Conservation (phyloP, 495 filamentous ascomycete species). For the Trichoderma parareesei region DNA sequence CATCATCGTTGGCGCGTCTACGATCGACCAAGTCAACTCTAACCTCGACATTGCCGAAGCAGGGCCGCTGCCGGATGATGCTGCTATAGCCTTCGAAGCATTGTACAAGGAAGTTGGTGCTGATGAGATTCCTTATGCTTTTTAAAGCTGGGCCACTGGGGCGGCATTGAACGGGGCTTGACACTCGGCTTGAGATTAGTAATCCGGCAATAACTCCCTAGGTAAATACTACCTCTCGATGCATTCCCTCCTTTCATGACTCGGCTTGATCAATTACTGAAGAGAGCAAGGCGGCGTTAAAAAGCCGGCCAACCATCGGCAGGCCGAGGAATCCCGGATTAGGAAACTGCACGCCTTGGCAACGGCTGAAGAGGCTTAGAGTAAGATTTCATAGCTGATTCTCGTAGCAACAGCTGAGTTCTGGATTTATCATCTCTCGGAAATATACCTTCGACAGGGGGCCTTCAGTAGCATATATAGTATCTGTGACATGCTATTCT, state of each 20-base stretch:
- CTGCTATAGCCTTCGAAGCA: conserved; percentile 13
- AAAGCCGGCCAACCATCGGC: not conserved
- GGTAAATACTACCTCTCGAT: too few species aligned
- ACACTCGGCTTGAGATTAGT: not conserved
- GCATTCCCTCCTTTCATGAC: not conserved
- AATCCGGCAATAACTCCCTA: not conserved
- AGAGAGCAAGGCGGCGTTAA: not conserved
- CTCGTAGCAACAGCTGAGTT: not conserved
- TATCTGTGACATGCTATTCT: too few species aligned
- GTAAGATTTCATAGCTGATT: not conserved
- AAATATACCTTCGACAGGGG: too few species aligned
- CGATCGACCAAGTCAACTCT: not conserved
- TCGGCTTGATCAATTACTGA: not conserved
- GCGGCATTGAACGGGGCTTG: too few species aligned
- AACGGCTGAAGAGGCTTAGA: not conserved
- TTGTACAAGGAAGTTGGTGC: conserved; percentile 33
- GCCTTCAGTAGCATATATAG: too few species aligned
- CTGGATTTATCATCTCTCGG: not conserved
- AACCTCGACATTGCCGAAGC: not conserved
- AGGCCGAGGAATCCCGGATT: not conserved
- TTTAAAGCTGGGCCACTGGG: not conserved
- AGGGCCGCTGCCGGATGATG: not conserved
- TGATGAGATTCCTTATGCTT: not conserved
- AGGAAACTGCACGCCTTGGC: conserved; percentile 3
- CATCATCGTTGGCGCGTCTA: not conserved